These are phyloP conservation scores for Dysphania ambrosioides DNA, from an alignment of 148 eudicot genomes.

Conservation along the genomic window DNA sequence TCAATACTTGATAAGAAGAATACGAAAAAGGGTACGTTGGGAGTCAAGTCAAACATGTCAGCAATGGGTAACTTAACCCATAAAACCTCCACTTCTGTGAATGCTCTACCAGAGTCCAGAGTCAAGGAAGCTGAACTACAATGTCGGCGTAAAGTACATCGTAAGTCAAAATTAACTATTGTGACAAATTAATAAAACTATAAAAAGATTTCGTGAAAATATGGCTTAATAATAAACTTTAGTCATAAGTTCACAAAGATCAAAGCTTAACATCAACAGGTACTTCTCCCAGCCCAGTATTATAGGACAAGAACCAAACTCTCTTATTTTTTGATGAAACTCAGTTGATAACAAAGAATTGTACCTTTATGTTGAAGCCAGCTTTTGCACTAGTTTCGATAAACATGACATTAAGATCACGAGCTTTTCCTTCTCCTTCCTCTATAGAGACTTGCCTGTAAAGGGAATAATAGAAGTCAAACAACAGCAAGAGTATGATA, in stretches of 20 bases:
- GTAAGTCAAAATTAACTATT: not conserved
- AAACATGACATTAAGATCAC: constrained; percentile 69
- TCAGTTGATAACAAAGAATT: no score
- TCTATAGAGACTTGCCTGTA: constrained; percentile 73
- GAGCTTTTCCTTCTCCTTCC: constrained; percentile 74
- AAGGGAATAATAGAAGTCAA: not conserved
- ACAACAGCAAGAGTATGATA: constrained; percentile 9
- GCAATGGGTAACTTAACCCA: not conserved
- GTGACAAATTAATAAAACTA: not conserved
- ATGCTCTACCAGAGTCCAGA: not conserved
- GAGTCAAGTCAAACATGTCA: not conserved
- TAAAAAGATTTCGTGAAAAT: not conserved
- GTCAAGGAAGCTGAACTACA: not conserved
- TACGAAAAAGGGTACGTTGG: not conserved
- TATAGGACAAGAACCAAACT: no score
- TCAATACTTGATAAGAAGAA: not conserved
- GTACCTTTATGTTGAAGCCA: constrained; percentile 70
- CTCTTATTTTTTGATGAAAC: no score
- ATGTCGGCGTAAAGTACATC: not conserved
- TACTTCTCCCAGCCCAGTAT: not conserved
- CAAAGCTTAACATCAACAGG: not conserved
- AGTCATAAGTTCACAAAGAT: not conserved
- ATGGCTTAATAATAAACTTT: not conserved
- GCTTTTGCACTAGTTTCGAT: constrained; percentile 80
- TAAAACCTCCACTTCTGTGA: not conserved